Percentiles rank a stretch among this genome's conserved stretches.
Conservation (phyloP, 2,329 filamentous ascomycete genomes). For the Calonectria ilicicola region DNA sequence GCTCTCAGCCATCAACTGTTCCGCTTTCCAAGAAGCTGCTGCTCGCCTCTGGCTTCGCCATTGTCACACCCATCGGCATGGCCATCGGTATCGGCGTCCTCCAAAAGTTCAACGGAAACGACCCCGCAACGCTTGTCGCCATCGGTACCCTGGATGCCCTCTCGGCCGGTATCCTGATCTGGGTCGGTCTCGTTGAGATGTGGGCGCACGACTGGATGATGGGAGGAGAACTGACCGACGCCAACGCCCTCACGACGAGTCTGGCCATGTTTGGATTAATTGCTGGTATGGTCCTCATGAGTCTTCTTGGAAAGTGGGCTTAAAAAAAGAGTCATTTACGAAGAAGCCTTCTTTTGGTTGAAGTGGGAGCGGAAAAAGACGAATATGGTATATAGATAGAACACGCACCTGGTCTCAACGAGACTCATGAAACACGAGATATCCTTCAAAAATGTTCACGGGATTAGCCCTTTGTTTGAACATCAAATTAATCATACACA, state of each 20-base stretch:
- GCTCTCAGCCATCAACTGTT: slow-evolving; percentile 40
- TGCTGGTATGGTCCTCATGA: slow-evolving; percentile 76
- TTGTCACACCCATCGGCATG: slow-evolving; percentile 84
- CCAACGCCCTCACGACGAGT: slow-evolving; percentile 59
- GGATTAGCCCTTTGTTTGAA: not conserved
- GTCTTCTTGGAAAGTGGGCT: slow-evolving; percentile 81
- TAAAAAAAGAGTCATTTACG: slow-evolving; percentile 48
- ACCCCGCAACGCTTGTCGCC: slow-evolving; percentile 74
- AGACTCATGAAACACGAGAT: not conserved
- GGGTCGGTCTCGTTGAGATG: slow-evolving; percentile 85
- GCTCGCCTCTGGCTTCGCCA: slow-evolving; percentile 72
- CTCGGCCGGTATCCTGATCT: slow-evolving; percentile 80
- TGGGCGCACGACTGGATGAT: slow-evolving; percentile 79
- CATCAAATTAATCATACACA: slow-evolving; percentile 4
- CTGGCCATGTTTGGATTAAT: slow-evolving; percentile 67
- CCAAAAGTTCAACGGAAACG: slow-evolving; percentile 78
- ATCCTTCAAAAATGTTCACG: not conserved
- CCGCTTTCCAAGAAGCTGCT: slow-evolving; percentile 64
- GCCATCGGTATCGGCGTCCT: slow-evolving; percentile 81
- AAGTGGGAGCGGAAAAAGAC: not conserved
- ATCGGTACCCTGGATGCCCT: slow-evolving; percentile 80
- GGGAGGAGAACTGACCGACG: slow-evolving; percentile 65
- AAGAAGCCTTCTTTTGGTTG: not conserved
- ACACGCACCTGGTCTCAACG: not conserved
- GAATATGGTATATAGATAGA: not conserved